phyloP scores from a whole-genome alignment of 2,329 filamentous ascomycete species.

The Colletotrichum tanaceti region DNA sequence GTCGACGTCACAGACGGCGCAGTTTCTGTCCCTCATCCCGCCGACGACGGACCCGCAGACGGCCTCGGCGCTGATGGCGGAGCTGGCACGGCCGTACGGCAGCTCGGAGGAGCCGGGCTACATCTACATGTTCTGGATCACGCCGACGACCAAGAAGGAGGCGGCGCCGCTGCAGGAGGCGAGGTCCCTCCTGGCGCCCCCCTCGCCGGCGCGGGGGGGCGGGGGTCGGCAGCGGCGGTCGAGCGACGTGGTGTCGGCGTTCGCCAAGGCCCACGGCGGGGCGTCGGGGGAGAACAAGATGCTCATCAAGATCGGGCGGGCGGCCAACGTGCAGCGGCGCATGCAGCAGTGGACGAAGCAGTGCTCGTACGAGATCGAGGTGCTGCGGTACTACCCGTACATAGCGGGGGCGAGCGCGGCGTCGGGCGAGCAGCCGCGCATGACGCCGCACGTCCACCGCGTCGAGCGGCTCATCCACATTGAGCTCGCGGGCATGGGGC shows the following conservation, averaged over 20 bases:
- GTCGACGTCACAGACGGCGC: slow-evolving; percentile 51
- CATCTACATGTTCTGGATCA: slow-evolving; percentile 99
- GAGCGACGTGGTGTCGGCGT: slow-evolving; percentile 67
- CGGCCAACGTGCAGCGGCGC: slow-evolving; percentile 86
- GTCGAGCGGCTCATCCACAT: slow-evolving; percentile 93
- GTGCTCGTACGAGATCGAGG: slow-evolving; percentile 87
- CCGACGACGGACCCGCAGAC: slow-evolving; percentile 73
- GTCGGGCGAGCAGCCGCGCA: slow-evolving; percentile 63
- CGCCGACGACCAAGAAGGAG: slow-evolving; percentile 69
- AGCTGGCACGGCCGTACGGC: slow-evolving; percentile 75
- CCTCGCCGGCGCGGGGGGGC: slow-evolving; percentile 50
- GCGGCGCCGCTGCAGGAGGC: slow-evolving; percentile 69
- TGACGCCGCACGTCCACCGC: slow-evolving; percentile 86
- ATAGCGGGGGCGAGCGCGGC: slow-evolving; percentile 56
- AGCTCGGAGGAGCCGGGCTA: slow-evolving; percentile 86
- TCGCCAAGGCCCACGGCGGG: slow-evolving; percentile 51
- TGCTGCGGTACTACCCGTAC: slow-evolving; percentile 94
- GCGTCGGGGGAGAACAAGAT: slow-evolving; percentile 66
- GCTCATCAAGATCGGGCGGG: slow-evolving; percentile 74
- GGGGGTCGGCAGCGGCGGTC: slow-evolving; percentile 57
- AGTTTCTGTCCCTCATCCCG: slow-evolving; percentile 77
- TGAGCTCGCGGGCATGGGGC: slow-evolving; percentile 76
- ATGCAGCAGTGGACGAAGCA: slow-evolving; percentile 95
- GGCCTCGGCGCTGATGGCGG: slow-evolving; percentile 76
- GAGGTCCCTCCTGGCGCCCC: slow-evolving; percentile 67